Conservation (phyloP, 164 flowering plant genomes). For the Vitis rupestris region DNA sequence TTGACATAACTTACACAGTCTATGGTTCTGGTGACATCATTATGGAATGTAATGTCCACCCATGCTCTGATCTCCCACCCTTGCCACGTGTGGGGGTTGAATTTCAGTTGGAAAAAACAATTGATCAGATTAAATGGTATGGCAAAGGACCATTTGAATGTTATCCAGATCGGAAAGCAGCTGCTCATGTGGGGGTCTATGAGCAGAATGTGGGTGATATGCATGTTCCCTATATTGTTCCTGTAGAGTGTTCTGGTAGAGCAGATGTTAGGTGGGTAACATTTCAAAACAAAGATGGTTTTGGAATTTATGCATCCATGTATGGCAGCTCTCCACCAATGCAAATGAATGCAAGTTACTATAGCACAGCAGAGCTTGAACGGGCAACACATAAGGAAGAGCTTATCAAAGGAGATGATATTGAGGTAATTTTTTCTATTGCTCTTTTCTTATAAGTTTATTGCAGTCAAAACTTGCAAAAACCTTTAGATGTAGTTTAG, state of each 20-base stretch:
- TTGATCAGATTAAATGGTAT: slow-evolving; percentile 70
- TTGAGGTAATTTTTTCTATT: slow-evolving; percentile 59
- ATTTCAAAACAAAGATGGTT: slow-evolving; percentile 62
- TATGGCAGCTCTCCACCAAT: slow-evolving; percentile 80
- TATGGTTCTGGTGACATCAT: slow-evolving; percentile 84
- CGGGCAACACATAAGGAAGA: slow-evolving; percentile 76
- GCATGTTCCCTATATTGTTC: slow-evolving; percentile 95
- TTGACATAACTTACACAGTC: slow-evolving; percentile 56
- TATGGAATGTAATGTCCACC: slow-evolving; percentile 58
- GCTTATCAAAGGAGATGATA: slow-evolving; percentile 65
- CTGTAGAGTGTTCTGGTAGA: slow-evolving; percentile 83
- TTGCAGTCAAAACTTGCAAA: neutral
- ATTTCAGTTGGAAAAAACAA: slow-evolving; percentile 68
- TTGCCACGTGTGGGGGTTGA: slow-evolving; percentile 91
- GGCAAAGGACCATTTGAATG: slow-evolving; percentile 98
- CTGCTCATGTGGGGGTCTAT: slow-evolving; percentile 81
- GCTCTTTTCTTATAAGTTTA: neutral
- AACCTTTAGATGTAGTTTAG: no score
- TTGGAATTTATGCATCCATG: slow-evolving; percentile 69
- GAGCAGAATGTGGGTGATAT: slow-evolving; percentile 59
- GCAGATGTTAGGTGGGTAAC: slow-evolving; percentile 95
- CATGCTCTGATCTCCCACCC: slow-evolving; percentile 78
- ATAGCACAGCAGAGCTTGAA: slow-evolving; percentile 74
- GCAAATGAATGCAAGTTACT: slow-evolving; percentile 96
- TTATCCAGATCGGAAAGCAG: slow-evolving; percentile 91